phyloP scores from a whole-genome alignment of 306 rosid genomes.

The Lathyrus tuberosus region DNA sequence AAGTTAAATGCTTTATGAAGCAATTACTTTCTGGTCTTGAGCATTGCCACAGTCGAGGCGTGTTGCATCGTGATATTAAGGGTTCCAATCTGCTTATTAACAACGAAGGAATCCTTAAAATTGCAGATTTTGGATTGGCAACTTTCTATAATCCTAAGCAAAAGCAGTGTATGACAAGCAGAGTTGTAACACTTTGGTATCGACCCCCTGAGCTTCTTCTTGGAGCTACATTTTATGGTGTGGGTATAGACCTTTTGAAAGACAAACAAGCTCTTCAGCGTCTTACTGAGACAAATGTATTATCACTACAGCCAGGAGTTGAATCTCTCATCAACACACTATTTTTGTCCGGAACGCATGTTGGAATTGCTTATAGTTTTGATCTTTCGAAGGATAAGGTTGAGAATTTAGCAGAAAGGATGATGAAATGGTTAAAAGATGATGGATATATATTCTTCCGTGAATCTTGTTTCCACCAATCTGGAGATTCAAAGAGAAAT shows the following conservation, averaged over 20 bases:
- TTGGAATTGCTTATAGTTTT: too few relatives aligned
- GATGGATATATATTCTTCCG: too few relatives aligned
- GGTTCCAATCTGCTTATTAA: slow-evolving; percentile 94
- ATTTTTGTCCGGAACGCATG: too few relatives aligned
- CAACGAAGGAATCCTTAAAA: slow-evolving; percentile 85
- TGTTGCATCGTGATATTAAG: slow-evolving; percentile 96
- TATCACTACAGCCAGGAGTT: too few relatives aligned
- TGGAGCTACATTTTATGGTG: slow-evolving; percentile 85
- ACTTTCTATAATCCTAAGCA: slow-evolving; percentile 66
- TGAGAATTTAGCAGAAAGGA: too few relatives aligned
- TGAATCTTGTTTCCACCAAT: too few relatives aligned
- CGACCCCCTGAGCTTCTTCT: slow-evolving; percentile 97
- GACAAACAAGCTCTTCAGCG: too few relatives aligned
- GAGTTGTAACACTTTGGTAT: slow-evolving; percentile 98
- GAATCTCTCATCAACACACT: too few relatives aligned
- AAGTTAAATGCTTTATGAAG: slow-evolving; percentile 97
- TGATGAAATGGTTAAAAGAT: too few relatives aligned
- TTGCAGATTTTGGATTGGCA: slow-evolving; percentile 98
- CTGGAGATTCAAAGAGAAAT: too few relatives aligned
- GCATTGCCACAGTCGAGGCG: slow-evolving; percentile 92
- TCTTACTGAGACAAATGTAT: too few relatives aligned
- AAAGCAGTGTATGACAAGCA: slow-evolving; percentile 88
- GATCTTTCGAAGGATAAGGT: too few relatives aligned
- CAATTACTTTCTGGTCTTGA: slow-evolving; percentile 95
- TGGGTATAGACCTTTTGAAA: slow-evolving; percentile 84